Percentiles rank a stretch among this genome's conserved stretches.
phyloP scores from a whole-genome alignment of 345 rosid genomes.

The Acer campestre region DNA sequence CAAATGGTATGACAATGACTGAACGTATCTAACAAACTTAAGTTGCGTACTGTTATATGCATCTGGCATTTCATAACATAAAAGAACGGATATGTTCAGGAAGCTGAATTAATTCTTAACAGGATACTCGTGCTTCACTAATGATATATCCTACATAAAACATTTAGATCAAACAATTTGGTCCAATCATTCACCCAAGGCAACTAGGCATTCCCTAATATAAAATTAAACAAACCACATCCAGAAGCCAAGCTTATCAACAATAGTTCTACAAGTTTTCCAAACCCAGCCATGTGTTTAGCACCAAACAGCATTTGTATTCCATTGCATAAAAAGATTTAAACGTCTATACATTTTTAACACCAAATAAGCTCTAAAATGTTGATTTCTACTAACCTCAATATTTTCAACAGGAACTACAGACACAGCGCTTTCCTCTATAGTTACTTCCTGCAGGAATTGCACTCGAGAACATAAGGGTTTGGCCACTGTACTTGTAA shows the following conservation, averaged over 20 bases:
- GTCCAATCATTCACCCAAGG: background rate
- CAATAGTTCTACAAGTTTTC: background rate
- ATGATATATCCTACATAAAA: background rate
- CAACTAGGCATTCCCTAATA: background rate
- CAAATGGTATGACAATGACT: background rate
- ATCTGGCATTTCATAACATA: conserved; percentile 6
- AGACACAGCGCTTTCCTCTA: conserved; percentile 43
- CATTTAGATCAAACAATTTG: background rate
- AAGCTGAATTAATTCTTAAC: background rate
- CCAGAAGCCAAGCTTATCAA: conserved; percentile 2
- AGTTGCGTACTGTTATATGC: background rate
- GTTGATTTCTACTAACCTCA: conserved; percentile 49
- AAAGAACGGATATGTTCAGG: background rate
- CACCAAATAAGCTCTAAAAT: conserved; percentile 6
- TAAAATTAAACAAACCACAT: background rate
- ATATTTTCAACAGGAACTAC: conserved; percentile 37
- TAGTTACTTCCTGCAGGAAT: conserved; percentile 61
- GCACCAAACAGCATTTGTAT: background rate
- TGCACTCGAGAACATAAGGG: conserved; percentile 18
- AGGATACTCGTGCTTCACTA: background rate
- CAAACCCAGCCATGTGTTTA: background rate
- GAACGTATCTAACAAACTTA: background rate
- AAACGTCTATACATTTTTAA: background rate
- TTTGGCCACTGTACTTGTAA: conserved; percentile 14
- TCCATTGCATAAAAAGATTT: background rate